Base-by-base conservation (phyloP, 1,284 basidiomycete species). In the Sanghuangporus weigelae region DNA sequence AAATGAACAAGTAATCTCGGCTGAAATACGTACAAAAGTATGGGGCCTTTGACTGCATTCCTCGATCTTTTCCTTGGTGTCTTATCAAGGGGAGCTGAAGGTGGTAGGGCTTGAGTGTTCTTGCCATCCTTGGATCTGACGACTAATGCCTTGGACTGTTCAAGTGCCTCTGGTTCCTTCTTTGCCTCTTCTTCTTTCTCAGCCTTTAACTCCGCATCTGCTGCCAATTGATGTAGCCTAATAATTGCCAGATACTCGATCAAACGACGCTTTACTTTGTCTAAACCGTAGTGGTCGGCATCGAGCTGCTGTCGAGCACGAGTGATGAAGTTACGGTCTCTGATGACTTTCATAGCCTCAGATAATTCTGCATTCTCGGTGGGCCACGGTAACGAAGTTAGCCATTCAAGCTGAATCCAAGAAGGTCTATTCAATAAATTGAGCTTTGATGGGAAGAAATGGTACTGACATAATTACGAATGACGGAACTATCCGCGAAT, bases 201-300 rank as follows among this genome's bases (percentile, higher is more conserved):
- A 0, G 38, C 42, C 31, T 67, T 66, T 21, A 66, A 51, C 50
- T 67, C 64, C 0, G 75, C 79, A 38, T 73, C 72, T 40, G 70
- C 70, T 44, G 81, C 80, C 55, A 89, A 78, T 67, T 92, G 86
- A 67, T 85, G 86, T 54, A 96, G 78, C 68, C 93, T 82, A 54
- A 95, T 89, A 31, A 96, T 89, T 0, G 93, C 94, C 23, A 96
- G 81, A 72, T 94, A 96, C 71, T 96, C 94, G 62, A 95, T 89
- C 11, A 96, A 79, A 8, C 94, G 84, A 67, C 92, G 90, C 81
- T 96, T 96, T 74, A 96, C 87, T 74, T 93, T 93, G 68, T 93
- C 92, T 10, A 96, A 79, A 1, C 94, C 94, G 69, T 87, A 96
- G 74, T 96, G 93, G 67, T 96, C 94, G 48, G 86, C 81, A 68